Percentiles rank a stretch among this genome's conserved stretches.
Evolutionary conservation across 2,329 filamentous ascomycete genomes (phyloP).

Genomic region (Calycina herbarum): DNA sequence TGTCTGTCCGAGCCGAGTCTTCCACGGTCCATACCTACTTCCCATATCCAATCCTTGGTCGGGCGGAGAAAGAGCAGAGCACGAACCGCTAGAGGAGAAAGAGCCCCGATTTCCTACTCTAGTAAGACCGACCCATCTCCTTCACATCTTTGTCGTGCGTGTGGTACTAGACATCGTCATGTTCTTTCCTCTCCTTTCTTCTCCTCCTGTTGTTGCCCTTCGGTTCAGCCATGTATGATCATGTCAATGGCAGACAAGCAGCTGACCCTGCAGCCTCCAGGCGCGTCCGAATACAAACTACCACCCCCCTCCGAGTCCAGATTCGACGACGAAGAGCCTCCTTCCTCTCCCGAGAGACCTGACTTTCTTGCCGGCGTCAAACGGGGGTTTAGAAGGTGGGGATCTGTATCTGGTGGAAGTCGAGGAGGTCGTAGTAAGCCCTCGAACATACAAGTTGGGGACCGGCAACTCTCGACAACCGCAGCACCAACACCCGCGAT

Average conservation of each 20-base stretch:
- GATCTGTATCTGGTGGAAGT: slow-evolving; percentile 30
- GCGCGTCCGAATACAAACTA: slow-evolving; percentile 32
- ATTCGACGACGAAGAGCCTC: slow-evolving; percentile 25
- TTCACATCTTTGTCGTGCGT: neutral
- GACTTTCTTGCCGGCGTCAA: slow-evolving; percentile 36
- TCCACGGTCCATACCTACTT: neutral
- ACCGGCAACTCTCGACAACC: slow-evolving; percentile 19
- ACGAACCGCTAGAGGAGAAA: neutral
- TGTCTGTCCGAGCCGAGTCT: neutral
- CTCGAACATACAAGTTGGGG: slow-evolving; percentile 26
- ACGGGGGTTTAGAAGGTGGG: slow-evolving; percentile 35
- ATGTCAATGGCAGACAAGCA: slow-evolving; percentile 31
- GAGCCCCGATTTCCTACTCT: neutral
- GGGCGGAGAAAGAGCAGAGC: slow-evolving; percentile 4
- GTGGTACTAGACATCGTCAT: neutral
- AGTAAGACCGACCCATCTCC: slow-evolving; percentile 3
- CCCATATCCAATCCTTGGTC: neutral
- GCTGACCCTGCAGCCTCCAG: slow-evolving; percentile 35
- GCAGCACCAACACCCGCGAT: slow-evolving; percentile 18
- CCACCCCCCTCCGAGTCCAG: slow-evolving; percentile 25
- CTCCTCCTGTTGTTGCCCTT: neutral
- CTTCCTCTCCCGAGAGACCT: slow-evolving; percentile 21
- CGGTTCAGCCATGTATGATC: slow-evolving; percentile 27
- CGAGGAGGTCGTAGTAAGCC: slow-evolving; percentile 25
- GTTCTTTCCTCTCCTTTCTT: neutral